Evolutionary conservation across 495 filamentous ascomycete genomes (phyloP), one percentile per base, ranked within the genome.

Genomic region (Thermothielavioides terrestris): DNA sequence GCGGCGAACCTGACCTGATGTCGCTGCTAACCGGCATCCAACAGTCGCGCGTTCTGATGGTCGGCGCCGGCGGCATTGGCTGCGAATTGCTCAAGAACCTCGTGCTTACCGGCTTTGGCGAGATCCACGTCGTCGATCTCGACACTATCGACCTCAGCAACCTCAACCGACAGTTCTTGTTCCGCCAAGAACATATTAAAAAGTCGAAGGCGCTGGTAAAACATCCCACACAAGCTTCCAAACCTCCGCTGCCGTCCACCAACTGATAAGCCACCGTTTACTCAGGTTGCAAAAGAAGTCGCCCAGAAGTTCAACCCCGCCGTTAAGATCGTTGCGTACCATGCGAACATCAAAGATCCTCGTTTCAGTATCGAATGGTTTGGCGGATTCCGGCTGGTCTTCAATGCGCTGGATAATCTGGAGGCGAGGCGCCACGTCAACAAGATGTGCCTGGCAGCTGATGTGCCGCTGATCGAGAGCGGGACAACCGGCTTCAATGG

Each of bases 91-190:
- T 99, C 49, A 99, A 99, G 75, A 94, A 97, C 69, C 83, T 99
- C 48, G 87, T 90, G 45, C 80, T 94, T 21, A 86, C 84, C 42
- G 94, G 94, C 55, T 97, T 97, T 58, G 89, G 89, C 39, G 88
- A 95, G 69, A 81, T 96, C 39, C 89, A 96, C 65, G 82, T 99
- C 42, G 88, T 99, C 54, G 92, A 99, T 64, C 83, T 99, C 27
- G 92, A 99, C 63, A 99, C 92, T 0, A 97, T 99, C 64, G 92
- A 99, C 58, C 73, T 99, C 5, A 94, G 88, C 71, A 99, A 99
- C 59, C 77, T 99, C 40, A 99, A 99, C 60, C 88, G 92, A 15
- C 92, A 99, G 63, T 99, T 99, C 58, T 82, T 99, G 41, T 99
- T 99, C 69, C 80, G 90, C 37, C 85, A 91, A 58, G 89, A 97